Conservation (phyloP, 345 rosid genomes). For the Carallia brachiata region DNA sequence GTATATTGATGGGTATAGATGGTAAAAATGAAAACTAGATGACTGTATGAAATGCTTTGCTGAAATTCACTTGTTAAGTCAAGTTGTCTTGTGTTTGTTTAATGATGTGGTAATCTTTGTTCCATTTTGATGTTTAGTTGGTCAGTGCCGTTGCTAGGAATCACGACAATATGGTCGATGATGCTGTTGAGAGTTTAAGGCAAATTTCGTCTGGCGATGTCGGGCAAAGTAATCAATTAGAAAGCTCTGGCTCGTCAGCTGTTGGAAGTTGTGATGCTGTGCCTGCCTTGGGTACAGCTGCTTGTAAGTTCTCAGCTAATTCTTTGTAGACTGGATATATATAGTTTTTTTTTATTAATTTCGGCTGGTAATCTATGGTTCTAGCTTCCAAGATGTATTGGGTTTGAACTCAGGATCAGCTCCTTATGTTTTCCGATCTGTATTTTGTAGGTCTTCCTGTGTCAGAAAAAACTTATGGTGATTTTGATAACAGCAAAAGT, state of each 20-base stretch:
- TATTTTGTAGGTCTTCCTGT: conserved; percentile 21
- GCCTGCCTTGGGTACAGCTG: conserved; percentile 7
- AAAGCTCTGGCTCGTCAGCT: conserved; percentile 15
- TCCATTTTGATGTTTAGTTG: conserved; percentile 23
- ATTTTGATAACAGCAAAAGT: conserved; percentile 14
- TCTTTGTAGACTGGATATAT: neutral
- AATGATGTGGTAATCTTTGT: conserved; percentile 6
- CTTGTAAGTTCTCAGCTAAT: conserved; percentile 18
- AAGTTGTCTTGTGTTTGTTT: neutral
- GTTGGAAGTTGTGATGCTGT: conserved; percentile 19
- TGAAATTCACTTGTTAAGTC: neutral
- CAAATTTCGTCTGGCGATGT: conserved; percentile 21
- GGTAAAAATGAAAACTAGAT: no score
- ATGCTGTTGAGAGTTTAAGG: conserved; percentile 39
- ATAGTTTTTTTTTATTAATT: neutral
- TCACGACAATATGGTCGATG: conserved; percentile 43
- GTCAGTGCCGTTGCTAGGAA: conserved; percentile 28
- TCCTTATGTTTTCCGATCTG: conserved; percentile 3
- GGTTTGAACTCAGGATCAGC: neutral
- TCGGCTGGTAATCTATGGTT: neutral
- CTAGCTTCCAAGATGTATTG: no score
- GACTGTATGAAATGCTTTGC: no score
- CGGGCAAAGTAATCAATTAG: conserved; percentile 16
- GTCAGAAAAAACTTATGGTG: conserved; percentile 12
- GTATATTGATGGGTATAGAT: no score